These are phyloP conservation scores for Salix purpurea DNA, from an alignment of 345 rosid species.

Conservation along the genomic window DNA sequence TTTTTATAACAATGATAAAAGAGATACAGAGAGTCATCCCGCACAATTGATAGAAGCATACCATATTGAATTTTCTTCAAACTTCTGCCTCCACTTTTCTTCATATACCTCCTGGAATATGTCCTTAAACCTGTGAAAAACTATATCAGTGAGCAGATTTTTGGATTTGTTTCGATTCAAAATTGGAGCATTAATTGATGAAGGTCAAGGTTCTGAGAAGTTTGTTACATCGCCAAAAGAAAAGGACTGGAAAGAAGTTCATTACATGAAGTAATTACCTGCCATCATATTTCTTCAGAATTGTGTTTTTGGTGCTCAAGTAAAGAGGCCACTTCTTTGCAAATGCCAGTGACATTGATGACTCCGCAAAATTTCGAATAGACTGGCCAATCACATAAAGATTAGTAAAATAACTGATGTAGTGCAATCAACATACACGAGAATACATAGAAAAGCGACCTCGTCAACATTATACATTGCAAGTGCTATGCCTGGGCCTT, in stretches of 20 bases:
- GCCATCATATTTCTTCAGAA: constrained; percentile 96
- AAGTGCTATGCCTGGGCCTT: constrained; percentile 91
- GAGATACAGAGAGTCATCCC: background rate
- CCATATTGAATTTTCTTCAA: constrained; percentile 91
- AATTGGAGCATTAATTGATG: background rate
- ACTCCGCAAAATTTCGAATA: constrained; percentile 85
- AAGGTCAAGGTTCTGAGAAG: background rate
- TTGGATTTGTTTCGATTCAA: background rate
- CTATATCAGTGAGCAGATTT: constrained; percentile 11
- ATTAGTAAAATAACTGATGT: constrained; percentile 13
- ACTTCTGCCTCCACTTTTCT: constrained; percentile 83
- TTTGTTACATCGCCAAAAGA: background rate
- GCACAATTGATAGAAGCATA: constrained; percentile 22
- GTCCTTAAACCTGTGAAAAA: constrained; percentile 75
- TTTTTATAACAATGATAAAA: background rate
- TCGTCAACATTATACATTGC: constrained; percentile 97
- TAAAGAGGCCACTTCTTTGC: constrained; percentile 94
- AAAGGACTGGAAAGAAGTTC: background rate
- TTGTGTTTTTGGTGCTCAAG: constrained; percentile 96
- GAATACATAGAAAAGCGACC: constrained; percentile 33
- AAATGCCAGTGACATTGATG: constrained; percentile 83
- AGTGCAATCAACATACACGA: background rate
- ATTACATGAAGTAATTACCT: constrained; percentile 48
- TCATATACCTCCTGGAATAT: constrained; percentile 93
- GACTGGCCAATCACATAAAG: constrained; percentile 47